Evolutionary conservation across 179 eudicot species (phyloP).

Genomic region (Silene coronaria): DNA sequence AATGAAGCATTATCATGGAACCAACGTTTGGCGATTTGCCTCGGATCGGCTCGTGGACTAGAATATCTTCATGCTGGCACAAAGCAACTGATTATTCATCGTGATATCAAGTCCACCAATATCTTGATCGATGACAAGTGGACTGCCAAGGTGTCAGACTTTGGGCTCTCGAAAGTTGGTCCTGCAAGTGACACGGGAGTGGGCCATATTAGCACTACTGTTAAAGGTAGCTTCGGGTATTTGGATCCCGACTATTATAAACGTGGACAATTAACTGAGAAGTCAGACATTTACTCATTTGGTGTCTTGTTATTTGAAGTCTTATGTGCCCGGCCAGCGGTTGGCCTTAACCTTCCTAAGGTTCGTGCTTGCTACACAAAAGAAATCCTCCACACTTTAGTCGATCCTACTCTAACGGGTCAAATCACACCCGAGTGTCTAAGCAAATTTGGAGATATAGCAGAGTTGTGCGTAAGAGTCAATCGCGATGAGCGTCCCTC

Average conservation of each 20-base stretch:
- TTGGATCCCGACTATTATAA: constrained; percentile 29
- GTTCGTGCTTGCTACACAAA: constrained; percentile 17
- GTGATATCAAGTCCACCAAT: constrained; percentile 41
- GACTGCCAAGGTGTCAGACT: constrained; percentile 37
- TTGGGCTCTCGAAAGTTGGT: constrained; percentile 35
- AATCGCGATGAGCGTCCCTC: constrained; percentile 32
- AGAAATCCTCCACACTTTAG: constrained; percentile 24
- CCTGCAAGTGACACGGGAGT: constrained; percentile 10
- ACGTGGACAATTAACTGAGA: constrained; percentile 17
- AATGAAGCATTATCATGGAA: constrained; percentile 28
- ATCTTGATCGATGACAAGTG: constrained; percentile 30
- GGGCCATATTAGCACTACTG: constrained; percentile 28
- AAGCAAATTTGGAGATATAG: constrained; percentile 27
- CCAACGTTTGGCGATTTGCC: constrained; percentile 23
- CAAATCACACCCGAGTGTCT: constrained; percentile 38
- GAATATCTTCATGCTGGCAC: constrained; percentile 30
- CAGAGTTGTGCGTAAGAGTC: constrained; percentile 25
- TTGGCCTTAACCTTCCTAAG: constrained; percentile 18
- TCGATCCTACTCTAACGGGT: constrained; percentile 27
- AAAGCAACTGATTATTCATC: constrained; percentile 29
- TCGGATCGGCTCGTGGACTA: constrained; percentile 32
- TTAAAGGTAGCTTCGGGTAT: constrained; percentile 29
- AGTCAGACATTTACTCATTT: constrained; percentile 35
- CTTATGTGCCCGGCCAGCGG: constrained; percentile 25
- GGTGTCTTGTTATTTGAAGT: constrained; percentile 38